Percentiles rank a stretch among this genome's conserved stretches.
Conservation (phyloP, 768 basidiomycete genomes). For the Phanerodontia chrysosporium region DNA sequence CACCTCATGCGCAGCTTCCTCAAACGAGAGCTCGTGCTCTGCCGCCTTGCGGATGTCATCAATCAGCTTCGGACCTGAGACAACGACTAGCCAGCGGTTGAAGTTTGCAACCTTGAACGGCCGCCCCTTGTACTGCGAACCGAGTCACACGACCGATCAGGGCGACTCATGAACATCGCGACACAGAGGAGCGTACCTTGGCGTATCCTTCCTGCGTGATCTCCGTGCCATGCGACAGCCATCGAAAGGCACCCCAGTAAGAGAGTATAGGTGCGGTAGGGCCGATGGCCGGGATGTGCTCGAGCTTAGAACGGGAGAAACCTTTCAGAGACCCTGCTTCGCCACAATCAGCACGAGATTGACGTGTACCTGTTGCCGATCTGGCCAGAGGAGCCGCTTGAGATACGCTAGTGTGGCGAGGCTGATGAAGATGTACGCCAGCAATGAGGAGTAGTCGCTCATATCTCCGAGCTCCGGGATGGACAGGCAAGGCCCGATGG, state of each 20-base stretch:
- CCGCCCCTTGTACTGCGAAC: conserved; percentile 13
- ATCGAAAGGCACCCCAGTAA: conserved; percentile 28
- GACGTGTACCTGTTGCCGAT: not conserved
- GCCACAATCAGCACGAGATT: not conserved
- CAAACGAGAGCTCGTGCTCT: conserved; percentile 15
- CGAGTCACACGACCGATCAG: not conserved
- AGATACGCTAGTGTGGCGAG: not conserved
- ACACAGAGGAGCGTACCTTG: conserved; percentile 17
- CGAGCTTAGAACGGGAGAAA: not conserved
- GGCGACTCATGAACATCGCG: not conserved
- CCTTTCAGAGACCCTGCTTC: not conserved
- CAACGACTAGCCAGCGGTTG: conserved; percentile 16
- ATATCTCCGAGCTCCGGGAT: not conserved
- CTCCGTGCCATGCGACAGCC: conserved; percentile 26
- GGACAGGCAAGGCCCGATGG: not conserved
- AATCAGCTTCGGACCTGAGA: conserved; percentile 15
- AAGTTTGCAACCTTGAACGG: conserved; percentile 14
- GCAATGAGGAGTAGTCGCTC: not conserved
- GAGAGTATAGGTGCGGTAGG: conserved; percentile 15
- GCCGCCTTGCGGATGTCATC: conserved; percentile 22
- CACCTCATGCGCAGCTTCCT: conserved; percentile 9
- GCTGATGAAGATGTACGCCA: not conserved
- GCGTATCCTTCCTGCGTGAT: conserved; percentile 35
- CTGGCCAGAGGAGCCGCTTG: not conserved
- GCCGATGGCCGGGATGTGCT: not conserved